phyloP scores from a whole-genome alignment of 176 grass and related monocot genomes.

The Aegilops bicornis region DNA sequence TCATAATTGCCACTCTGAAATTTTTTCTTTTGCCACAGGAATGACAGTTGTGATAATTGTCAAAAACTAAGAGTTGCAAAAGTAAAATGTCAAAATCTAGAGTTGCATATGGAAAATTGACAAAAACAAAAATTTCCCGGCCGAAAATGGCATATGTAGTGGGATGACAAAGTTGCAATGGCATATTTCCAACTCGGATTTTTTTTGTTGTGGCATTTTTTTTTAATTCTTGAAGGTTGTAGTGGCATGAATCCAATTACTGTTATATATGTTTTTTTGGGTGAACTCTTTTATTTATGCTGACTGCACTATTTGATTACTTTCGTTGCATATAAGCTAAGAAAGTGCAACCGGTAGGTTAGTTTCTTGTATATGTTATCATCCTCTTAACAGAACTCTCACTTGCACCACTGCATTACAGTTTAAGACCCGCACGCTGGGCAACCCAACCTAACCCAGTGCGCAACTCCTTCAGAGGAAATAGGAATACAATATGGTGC shows the following conservation, averaged over 20 bases:
- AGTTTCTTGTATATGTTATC: background rate
- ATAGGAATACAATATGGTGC: background rate
- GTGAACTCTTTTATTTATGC: background rate
- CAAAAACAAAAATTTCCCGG: too few relatives aligned
- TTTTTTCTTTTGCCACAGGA: too few relatives aligned
- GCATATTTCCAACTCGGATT: background rate
- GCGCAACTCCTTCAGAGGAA: too few relatives aligned
- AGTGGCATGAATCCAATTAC: background rate
- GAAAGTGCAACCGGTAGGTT: background rate
- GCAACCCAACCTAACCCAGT: background rate
- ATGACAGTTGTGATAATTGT: too few relatives aligned
- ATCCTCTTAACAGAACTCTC: background rate
- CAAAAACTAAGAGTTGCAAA: too few relatives aligned
- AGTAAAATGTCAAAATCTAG: too few relatives aligned
- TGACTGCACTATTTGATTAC: too few relatives aligned
- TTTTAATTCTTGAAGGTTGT: background rate
- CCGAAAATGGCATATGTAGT: background rate
- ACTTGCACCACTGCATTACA: background rate
- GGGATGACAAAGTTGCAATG: background rate
- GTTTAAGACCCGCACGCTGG: background rate
- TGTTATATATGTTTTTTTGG: background rate
- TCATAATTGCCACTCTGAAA: too few relatives aligned
- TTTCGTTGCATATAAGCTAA: too few relatives aligned
- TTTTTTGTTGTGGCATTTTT: background rate
- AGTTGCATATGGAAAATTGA: too few relatives aligned